Evolutionary conservation across 2,329 filamentous ascomycete species (phyloP).

Genomic region (Exophiala sideris): DNA sequence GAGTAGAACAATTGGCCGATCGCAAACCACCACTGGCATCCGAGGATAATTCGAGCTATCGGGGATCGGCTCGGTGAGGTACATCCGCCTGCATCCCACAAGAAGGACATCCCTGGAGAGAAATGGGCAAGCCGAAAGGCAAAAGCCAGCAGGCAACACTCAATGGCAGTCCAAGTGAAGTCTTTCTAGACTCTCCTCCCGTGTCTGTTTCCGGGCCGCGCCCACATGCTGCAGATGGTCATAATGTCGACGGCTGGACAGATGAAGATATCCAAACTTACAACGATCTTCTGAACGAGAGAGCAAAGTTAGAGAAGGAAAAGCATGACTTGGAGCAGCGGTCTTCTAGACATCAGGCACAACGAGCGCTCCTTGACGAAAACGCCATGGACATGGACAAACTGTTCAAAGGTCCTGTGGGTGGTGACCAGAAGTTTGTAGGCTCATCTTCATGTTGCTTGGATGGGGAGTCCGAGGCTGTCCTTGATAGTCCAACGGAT

Average conservation of each 20-base stretch:
- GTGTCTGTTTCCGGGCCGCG: neutral
- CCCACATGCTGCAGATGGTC: slow-evolving; percentile 22
- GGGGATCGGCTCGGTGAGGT: no score
- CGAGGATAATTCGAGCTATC: no score
- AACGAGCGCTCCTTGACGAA: slow-evolving; percentile 25
- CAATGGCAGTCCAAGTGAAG: slow-evolving; percentile 2
- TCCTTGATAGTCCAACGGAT: neutral
- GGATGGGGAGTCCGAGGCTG: slow-evolving; percentile 9
- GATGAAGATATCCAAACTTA: slow-evolving; percentile 26
- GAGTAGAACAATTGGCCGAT: no score
- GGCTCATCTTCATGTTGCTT: slow-evolving; percentile 22
- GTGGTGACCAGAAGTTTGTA: slow-evolving; percentile 25
- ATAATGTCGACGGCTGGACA: slow-evolving; percentile 27
- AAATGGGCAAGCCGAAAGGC: slow-evolving; percentile 22
- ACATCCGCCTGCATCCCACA: no score
- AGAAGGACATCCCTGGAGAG: neutral
- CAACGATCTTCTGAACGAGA: slow-evolving; percentile 25
- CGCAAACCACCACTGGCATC: no score
- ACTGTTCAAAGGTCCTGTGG: slow-evolving; percentile 22
- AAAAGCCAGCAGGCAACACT: slow-evolving; percentile 9
- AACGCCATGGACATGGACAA: slow-evolving; percentile 19
- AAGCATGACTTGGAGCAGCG: slow-evolving; percentile 26
- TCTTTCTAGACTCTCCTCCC: neutral
- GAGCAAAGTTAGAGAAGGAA: slow-evolving; percentile 27
- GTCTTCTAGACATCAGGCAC: slow-evolving; percentile 23